Evolutionary conservation across 2,329 filamentous ascomycete species (phyloP), one percentile per base, ranked within the genome.

Genomic region (Aspergillus candidus): DNA sequence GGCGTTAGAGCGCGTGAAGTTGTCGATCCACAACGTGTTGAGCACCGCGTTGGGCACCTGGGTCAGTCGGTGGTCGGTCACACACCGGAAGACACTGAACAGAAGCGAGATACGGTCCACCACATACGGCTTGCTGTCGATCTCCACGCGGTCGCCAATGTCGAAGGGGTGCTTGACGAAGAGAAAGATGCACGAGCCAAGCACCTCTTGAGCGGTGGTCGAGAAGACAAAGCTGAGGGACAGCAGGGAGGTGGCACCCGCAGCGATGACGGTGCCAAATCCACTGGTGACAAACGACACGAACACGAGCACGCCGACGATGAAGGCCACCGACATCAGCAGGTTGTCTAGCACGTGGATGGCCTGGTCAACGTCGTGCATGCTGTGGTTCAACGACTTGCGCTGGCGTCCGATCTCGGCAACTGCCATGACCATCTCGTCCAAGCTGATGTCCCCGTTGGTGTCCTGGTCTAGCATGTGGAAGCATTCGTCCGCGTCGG

Each of bases 81-180:
- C 84, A 36, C 86, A 83, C 54, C 85, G 86, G 71, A 98, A 96
- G 43, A 96, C 82, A 1, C 88, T 94, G 72, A 89, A 97, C 3
- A 98, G 76, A 27, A 98, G 78, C 2, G 90, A 95, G 57, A 97
- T 97, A 63, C 90, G 87, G 67, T 97, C 89, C 10, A 98, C 93
- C 4, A 88, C 75, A 55, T 94, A 81, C 55, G 82, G 76, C 52
- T 83, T 76, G 11, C 65, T 65, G 41, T 65, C 71, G 51, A 97
- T 85, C 57, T 96, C 89, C 35, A 97, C 87, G 18, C 93, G 84
- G 65, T 98, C 93, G 49, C 91, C 90, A 15, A 97, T 89, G 63
- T 98, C 93, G 65, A 86, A 97, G 0, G 93, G 91, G 65, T 98
- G 93, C 74, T 98, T 98, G 73, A 97, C 88, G 59, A 98, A 98